Evolutionary conservation across 2,329 filamentous ascomycete species (phyloP).

Genomic region (Pseudogymnoascus sp.): DNA sequence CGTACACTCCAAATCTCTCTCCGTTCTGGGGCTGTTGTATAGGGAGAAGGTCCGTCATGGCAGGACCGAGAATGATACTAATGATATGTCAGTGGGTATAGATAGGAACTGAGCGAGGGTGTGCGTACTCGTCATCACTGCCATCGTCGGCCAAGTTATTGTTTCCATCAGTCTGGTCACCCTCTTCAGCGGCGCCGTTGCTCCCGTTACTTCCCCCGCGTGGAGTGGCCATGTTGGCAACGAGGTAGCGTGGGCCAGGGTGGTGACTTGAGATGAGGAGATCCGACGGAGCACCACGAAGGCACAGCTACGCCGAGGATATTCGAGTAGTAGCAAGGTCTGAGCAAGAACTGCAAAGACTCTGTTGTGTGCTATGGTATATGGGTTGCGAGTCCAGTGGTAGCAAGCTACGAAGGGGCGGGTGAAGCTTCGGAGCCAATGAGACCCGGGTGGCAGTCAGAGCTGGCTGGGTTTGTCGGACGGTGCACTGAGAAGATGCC

Average conservation of each 20-base stretch:
- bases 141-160: not conserved
- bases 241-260: not conserved
- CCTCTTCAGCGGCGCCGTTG: not conserved
- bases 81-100: not conserved
- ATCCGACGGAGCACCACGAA: not conserved
- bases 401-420: not conserved
- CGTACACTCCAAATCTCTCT: not conserved
- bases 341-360: not conserved
- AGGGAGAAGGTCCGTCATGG: not conserved
- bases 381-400: not conserved
- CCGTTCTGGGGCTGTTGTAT: not conserved
- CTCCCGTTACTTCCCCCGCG: not conserved
- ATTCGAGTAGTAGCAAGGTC: not conserved
- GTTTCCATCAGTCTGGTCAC: too few relatives aligned
- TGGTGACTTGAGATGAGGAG: not conserved
- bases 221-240: not conserved
- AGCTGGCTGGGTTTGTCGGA: not conserved
- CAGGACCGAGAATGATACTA: not conserved
- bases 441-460: not conserved
- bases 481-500: not conserved
- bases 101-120: not conserved
- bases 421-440: not conserved
- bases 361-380: not conserved
- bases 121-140: not conserved
- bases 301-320: not conserved